phyloP scores from a whole-genome alignment of 495 filamentous ascomycete species.

The Podospora sp. region DNA sequence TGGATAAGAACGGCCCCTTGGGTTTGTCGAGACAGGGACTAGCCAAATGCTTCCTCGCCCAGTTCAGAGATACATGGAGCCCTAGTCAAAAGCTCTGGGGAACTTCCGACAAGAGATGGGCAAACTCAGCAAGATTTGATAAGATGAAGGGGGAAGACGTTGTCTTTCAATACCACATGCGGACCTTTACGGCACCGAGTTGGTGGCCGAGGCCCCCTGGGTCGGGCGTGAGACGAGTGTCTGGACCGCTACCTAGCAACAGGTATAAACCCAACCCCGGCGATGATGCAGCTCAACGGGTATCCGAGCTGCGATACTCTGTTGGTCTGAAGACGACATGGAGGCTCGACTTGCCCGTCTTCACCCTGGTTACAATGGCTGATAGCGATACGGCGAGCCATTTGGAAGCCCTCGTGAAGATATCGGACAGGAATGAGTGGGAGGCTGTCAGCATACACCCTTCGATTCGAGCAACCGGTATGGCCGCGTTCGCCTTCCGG shows the following conservation, averaged over 20 bases:
- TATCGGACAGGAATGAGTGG: neutral
- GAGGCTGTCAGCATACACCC: slow-evolving; percentile 1
- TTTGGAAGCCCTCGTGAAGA: neutral
- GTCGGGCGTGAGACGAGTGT: neutral
- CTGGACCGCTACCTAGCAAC: neutral
- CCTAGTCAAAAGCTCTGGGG: slow-evolving; percentile 1
- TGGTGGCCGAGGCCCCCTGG: neutral
- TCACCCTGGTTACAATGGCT: slow-evolving; percentile 2
- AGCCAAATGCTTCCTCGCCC: neutral
- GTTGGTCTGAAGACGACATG: slow-evolving; percentile 16
- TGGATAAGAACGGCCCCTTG: neutral
- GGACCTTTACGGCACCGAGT: neutral
- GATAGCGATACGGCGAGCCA: neutral
- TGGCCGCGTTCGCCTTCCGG: slow-evolving; percentile 14
- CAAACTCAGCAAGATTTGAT: neutral
- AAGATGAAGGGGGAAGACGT: neutral
- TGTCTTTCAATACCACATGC: slow-evolving; percentile 11
- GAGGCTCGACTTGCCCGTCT: slow-evolving; percentile 4
- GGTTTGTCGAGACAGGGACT: neutral
- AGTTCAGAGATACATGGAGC: slow-evolving; percentile 1
- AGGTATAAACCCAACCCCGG: neutral
- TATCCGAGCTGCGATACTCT: slow-evolving; percentile 5
- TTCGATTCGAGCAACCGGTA: neutral
- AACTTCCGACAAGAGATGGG: slow-evolving; percentile 2
- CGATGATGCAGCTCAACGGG: neutral